Conservation (phyloP, 225 moss, liverwort and hornwort species). For the Physcomitrium patens region DNA sequence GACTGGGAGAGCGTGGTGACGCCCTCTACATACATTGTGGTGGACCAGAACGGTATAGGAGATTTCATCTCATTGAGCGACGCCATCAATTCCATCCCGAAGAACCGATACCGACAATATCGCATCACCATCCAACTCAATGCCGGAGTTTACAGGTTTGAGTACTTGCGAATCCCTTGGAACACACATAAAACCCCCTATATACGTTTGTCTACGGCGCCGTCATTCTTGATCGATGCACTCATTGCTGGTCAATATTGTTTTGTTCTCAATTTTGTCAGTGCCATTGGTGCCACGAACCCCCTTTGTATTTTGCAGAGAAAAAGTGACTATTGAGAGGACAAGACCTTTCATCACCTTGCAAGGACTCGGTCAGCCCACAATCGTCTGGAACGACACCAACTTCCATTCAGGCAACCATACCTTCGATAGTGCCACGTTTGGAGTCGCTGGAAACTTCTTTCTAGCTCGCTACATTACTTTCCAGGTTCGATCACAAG, state of each 20-base stretch:
- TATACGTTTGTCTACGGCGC: too few relatives aligned
- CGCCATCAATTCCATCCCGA: constrained; percentile 44
- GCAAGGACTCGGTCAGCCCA: constrained; percentile 52
- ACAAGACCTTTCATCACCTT: constrained; percentile 50
- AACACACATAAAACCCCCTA: too few relatives aligned
- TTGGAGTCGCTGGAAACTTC: constrained; percentile 50
- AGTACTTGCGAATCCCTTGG: too few relatives aligned
- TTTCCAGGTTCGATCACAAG: constrained; percentile 36
- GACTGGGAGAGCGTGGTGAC: constrained; percentile 50
- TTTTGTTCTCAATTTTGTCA: background rate
- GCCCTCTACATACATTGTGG: constrained; percentile 39
- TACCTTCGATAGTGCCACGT: constrained; percentile 61
- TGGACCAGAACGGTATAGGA: constrained; percentile 42
- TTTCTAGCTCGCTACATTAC: constrained; percentile 51
- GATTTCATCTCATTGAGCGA: constrained; percentile 38
- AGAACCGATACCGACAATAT: constrained; percentile 41
- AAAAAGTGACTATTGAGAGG: constrained; percentile 51
- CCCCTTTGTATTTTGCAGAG: constrained; percentile 31
- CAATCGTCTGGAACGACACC: constrained; percentile 53
- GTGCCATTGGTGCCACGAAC: background rate
- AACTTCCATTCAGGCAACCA: constrained; percentile 45
- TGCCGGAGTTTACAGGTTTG: constrained; percentile 46
- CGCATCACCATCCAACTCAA: constrained; percentile 57
- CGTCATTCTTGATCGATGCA: too few relatives aligned
- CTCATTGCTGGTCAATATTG: background rate